phyloP scores from a whole-genome alignment of 805 yeast species.

The Candida berthetii region DNA sequence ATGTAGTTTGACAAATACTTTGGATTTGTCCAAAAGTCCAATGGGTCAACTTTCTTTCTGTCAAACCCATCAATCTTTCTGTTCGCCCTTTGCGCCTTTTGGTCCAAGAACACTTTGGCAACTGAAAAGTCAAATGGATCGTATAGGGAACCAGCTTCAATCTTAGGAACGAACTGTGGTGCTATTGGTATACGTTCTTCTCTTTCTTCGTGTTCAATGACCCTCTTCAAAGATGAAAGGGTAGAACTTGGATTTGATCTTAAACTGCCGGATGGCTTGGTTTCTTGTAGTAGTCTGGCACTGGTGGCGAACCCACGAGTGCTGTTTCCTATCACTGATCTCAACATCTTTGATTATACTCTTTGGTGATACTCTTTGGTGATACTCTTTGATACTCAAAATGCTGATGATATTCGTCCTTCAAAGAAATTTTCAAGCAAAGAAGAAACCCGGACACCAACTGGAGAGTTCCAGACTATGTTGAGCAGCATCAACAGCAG shows the following conservation, averaged over 20 bases:
- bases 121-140: conserved; percentile 80
- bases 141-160: conserved; percentile 49
- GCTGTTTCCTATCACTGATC: background rate
- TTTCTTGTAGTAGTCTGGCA: background rate
- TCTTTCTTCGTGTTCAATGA: background rate
- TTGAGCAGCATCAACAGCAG: too few species aligned
- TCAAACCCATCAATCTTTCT: conserved; percentile 26
- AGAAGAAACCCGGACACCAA: too few species aligned
- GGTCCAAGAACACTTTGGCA: conserved; percentile 48
- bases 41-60: conserved; percentile 54
- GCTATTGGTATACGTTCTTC: background rate
- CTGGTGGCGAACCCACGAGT: background rate
- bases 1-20: conserved; percentile 59
- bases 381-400: too few species aligned
- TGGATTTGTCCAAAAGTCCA: conserved; percentile 69
- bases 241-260: too few species aligned
- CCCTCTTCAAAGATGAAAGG: too few species aligned
- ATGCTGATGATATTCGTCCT: too few species aligned
- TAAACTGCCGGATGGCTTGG: too few species aligned
- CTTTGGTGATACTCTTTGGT: too few species aligned
- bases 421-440: too few species aligned
- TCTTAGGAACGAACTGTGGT: conserved; percentile 33
- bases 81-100: conserved; percentile 15
- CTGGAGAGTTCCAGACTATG: too few species aligned
- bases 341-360: background rate